Evolutionary conservation across 2,329 filamentous ascomycete species (phyloP), one percentile per base, ranked within the genome.

Genomic region (Bipolaris zeicola): DNA sequence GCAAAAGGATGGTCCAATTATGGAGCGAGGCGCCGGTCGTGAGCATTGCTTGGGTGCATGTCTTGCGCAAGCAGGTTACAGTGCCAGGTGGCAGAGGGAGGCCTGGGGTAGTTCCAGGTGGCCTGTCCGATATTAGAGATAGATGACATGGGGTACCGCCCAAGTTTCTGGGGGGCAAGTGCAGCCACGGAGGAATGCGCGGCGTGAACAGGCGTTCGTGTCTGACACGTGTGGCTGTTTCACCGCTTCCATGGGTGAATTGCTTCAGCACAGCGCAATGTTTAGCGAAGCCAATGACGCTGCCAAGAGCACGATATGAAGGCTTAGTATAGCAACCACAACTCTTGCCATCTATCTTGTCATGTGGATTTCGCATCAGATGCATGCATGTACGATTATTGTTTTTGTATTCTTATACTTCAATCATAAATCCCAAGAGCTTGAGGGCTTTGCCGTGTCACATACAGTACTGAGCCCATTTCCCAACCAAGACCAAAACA

Each of bases 41-140:
- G 64, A 63, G 72, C 74, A 76, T 76, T 64, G 72, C 72, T 75
- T 67, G 71, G 62, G 62, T 62, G 73, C 74, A 76, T 76, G 55
- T 66, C 72, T 75, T 65, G 62, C 47, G 55, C 66, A 66, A 69
- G 64, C 64, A 64, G 58, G 60, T 55, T 47, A 55, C 52, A 52
- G 52, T 66, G 64, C 61, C 58, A 64, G 62, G 28, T 34, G 48
- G 39, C 38, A 28, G 38, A 11, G 36, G n/a, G 38, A 42, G 39
- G 48, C 48, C 48, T 34, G 39, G 31, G 28, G 28, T 34, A 38
- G 26, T 50, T 50, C 28, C 38, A 43, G 38, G 33, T 57, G 58
- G 55, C 56, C 49, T 47, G 56, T 41, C 57, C 60, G 34, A 49
- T 60, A 47, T 60, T 47, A 47, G 39, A 55, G 52, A 50, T 38